Base-by-base conservation (phyloP, 805 yeast species). In the Zygoascus biomembranicola region DNA sequence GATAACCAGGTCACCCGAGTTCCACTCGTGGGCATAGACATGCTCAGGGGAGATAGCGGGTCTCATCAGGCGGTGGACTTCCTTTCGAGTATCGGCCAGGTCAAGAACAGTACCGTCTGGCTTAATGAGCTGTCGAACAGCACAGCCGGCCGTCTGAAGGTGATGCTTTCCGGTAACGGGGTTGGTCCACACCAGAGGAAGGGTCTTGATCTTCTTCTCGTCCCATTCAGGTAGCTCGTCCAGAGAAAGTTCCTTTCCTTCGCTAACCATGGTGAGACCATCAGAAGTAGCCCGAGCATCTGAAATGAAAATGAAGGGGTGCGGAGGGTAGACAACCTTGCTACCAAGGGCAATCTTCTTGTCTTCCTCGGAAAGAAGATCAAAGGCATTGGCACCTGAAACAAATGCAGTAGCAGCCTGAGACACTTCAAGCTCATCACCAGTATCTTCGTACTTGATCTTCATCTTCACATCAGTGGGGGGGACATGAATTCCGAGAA, bases 341-440 rank as follows among this genome's bases (percentile, higher is more conserved):
- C 95, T 84, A 64, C 77, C 76, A 55, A 87, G 74, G 1, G 90
- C 96, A 59, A 82, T 76, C 57, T 84, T 73, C 69, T 88, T 79
- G 57, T 88, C 94, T 64, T 84, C 87, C 5, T 76, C 80, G 8
- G 83, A 74, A 52, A 89, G 75, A 23, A 76, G 62, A 43, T 82
- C 80, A 64, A 85, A 89, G 0, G 95, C 95, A 39, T 75, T 79
- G 44, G 81, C 84, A n/a, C 96, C 96, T 45, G 89, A 81, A 14
- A 87, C 87, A 68, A 89, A 89, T 20, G 94, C 90, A 8, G 96
- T 89, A 26, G 96, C 92, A 52, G 95, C 96, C 65, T 84, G 90
- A 5, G 86, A 80, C 48, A 86, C 73, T 56, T 79, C 82, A 61
- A 84, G 71, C 51, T 74, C 77, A 54, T 85, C 90, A 19, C 80